These are phyloP conservation scores for Cladobotryum protrusum DNA, from an alignment of 2,329 filamentous ascomycete species.

Conservation along the genomic window DNA sequence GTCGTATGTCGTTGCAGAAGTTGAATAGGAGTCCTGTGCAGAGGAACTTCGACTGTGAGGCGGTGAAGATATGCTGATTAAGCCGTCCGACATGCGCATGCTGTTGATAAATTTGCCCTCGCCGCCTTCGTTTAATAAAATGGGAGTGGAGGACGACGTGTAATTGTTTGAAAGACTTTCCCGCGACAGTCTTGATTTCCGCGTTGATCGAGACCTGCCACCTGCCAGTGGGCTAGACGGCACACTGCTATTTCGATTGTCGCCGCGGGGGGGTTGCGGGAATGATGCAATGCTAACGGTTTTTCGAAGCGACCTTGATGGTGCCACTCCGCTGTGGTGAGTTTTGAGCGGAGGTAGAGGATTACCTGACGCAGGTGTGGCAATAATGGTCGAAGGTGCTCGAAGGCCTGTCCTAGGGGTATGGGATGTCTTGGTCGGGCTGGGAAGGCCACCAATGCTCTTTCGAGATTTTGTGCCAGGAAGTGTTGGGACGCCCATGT, in stretches of 20 bases:
- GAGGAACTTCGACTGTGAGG: conserved; percentile 88
- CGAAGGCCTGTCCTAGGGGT: conserved; percentile 54
- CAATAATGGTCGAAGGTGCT: conserved; percentile 48
- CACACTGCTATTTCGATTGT: conserved; percentile 51
- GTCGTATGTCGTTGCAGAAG: conserved; percentile 82
- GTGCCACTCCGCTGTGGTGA: conserved; percentile 48
- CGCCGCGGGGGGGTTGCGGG: conserved; percentile 75
- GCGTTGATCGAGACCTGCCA: conserved; percentile 41
- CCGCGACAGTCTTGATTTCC: conserved; percentile 51
- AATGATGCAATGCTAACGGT: conserved; percentile 92
- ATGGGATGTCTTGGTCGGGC: conserved; percentile 34
- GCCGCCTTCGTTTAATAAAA: conserved; percentile 70
- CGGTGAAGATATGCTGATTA: conserved; percentile 73
- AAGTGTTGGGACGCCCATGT: conserved; percentile 65
- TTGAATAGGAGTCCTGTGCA: conserved; percentile 86
- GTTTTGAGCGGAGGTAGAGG: conserved; percentile 52
- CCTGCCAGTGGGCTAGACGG: conserved; percentile 55
- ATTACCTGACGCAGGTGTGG: conserved; percentile 48
- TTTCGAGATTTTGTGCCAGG: conserved; percentile 68
- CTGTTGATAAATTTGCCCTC: conserved; percentile 68
- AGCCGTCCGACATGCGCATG: conserved; percentile 64
- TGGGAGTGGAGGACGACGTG: conserved; percentile 54
- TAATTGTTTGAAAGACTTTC: conserved; percentile 40
- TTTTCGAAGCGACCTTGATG: conserved; percentile 70
- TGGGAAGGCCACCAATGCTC: conserved; percentile 45